A percentile compares a stretch with the other conserved stretches of the same genome.
Conservation (phyloP, 1,284 basidiomycete genomes). For the Marasmius tenuissimus region DNA sequence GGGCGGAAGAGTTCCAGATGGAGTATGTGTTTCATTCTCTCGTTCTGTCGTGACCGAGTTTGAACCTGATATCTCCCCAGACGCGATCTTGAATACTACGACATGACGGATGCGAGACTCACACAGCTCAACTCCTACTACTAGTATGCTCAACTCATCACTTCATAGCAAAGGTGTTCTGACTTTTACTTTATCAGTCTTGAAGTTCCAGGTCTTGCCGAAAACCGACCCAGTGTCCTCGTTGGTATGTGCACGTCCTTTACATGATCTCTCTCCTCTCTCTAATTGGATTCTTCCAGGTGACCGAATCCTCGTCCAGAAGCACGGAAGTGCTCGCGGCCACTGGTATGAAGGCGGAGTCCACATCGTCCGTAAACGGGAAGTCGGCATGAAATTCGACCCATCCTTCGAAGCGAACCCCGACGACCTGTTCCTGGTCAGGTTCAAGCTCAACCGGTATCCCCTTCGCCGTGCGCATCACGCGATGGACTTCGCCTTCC, state of each 20-base stretch:
- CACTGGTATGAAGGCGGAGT: conserved; percentile 61
- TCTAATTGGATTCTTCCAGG: conserved; percentile 11
- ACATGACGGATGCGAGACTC: conserved; percentile 38
- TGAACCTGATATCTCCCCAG: conserved; percentile 26
- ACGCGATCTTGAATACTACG: conserved; percentile 56
- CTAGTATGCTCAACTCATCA: conserved; percentile 36
- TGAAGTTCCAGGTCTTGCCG: conserved; percentile 46
- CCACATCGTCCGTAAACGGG: conserved; percentile 47
- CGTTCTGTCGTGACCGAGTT: conserved; percentile 1
- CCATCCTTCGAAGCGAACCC: conserved; percentile 38
- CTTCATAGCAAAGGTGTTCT: background rate
- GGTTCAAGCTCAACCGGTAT: conserved; percentile 58
- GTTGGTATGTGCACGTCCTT: conserved; percentile 41
- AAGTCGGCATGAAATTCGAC: conserved; percentile 56
- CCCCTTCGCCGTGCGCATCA: conserved; percentile 57
- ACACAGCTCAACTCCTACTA: conserved; percentile 28
- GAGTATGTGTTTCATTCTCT: conserved; percentile 40
- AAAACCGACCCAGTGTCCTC: conserved; percentile 48
- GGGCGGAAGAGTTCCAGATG: conserved; percentile 59
- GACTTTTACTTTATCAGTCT: conserved; percentile 29
- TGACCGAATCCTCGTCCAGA: conserved; percentile 19
- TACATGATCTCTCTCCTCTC: conserved; percentile 35
- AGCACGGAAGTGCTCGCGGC: conserved; percentile 30
- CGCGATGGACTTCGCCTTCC: conserved; percentile 35
- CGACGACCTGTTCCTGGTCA: conserved; percentile 39